Percentiles rank a stretch among this genome's conserved stretches.
These are phyloP conservation scores for Dispira simplex DNA, from an alignment of 192 early-diverging fungal species.

Conservation along the genomic window DNA sequence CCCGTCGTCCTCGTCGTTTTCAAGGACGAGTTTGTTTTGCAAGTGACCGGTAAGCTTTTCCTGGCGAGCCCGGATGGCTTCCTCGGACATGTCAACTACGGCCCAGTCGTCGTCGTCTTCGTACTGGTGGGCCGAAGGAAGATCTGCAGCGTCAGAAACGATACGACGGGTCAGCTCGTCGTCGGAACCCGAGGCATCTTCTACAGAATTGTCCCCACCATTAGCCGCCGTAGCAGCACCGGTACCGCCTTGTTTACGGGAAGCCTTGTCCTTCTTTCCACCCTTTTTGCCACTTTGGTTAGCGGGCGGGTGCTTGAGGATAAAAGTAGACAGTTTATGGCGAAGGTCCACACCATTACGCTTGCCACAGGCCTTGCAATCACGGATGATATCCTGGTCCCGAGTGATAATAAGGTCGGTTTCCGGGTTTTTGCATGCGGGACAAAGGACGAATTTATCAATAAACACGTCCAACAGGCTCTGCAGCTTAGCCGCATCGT, in stretches of 20 bases:
- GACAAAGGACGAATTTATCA: slow-evolving; percentile 87
- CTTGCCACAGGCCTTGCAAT: slow-evolving; percentile 91
- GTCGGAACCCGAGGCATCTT: slow-evolving; percentile 32
- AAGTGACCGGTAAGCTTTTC: slow-evolving; percentile 39
- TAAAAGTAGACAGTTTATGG: slow-evolving; percentile 79
- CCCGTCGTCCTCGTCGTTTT: slow-evolving; percentile 38
- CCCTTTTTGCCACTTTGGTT: slow-evolving; percentile 23
- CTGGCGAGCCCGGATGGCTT: slow-evolving; percentile 59
- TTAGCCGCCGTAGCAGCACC: slow-evolving; percentile 15
- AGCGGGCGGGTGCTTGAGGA: slow-evolving; percentile 83
- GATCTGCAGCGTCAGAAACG: slow-evolving; percentile 46
- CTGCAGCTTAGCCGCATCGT: slow-evolving; percentile 77
- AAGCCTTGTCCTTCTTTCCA: slow-evolving; percentile 25
- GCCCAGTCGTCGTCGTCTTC: slow-evolving; percentile 66
- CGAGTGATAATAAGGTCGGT: slow-evolving; percentile 69
- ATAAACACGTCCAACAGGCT: slow-evolving; percentile 79
- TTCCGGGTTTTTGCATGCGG: slow-evolving; percentile 89
- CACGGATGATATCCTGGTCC: slow-evolving; percentile 38
- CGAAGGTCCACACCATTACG: slow-evolving; percentile 67
- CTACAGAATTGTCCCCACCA: slow-evolving; percentile 33
- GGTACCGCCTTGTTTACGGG: slow-evolving; percentile 11
- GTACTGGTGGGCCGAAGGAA: slow-evolving; percentile 32
- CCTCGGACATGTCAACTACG: slow-evolving; percentile 53
- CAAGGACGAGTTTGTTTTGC: slow-evolving; percentile 23
- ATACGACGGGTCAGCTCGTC: slow-evolving; percentile 54